Percentiles rank a stretch among this genome's conserved stretches.
These are phyloP conservation scores for Nyctanthes arbortristis DNA, from an alignment of 257 asterid species.

Conservation along the genomic window DNA sequence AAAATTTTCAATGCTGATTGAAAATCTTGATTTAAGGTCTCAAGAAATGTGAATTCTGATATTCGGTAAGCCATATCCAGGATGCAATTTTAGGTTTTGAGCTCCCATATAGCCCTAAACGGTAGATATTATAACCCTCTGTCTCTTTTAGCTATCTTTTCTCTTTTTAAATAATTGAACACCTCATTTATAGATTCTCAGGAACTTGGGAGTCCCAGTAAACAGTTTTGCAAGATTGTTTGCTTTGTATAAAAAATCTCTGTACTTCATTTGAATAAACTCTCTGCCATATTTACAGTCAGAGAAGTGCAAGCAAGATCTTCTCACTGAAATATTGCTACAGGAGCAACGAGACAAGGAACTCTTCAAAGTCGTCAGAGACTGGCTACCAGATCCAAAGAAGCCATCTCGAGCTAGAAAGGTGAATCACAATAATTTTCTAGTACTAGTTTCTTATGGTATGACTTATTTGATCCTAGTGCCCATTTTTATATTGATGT, in stretches of 20 bases:
- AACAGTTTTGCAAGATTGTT: background rate
- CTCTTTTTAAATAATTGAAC: background rate
- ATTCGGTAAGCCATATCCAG: background rate
- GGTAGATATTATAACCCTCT: background rate
- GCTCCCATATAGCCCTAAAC: background rate
- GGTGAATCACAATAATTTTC: constrained; percentile 38
- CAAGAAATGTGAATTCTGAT: background rate
- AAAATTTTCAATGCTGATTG: background rate
- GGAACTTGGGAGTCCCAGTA: background rate
- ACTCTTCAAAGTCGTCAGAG: constrained; percentile 44
- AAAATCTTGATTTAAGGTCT: background rate
- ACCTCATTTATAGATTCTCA: background rate
- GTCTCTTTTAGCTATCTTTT: background rate
- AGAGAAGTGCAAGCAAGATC: constrained; percentile 61
- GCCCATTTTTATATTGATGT: background rate
- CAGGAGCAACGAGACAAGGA: constrained; percentile 70
- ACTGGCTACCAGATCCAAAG: constrained; percentile 47
- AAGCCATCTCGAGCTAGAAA: constrained; percentile 58
- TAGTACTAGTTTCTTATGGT: background rate
- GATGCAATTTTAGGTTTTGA: background rate
- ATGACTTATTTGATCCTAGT: background rate
- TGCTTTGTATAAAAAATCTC: constrained; percentile 6
- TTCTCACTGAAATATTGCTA: constrained; percentile 55
- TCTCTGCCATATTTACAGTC: constrained; percentile 38
- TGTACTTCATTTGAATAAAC: constrained; percentile 11